A percentile compares a stretch with the other conserved stretches of the same genome.
Conservation (phyloP, 805 yeast genomes). For the Wickerhamomyces sydowiorum region DNA sequence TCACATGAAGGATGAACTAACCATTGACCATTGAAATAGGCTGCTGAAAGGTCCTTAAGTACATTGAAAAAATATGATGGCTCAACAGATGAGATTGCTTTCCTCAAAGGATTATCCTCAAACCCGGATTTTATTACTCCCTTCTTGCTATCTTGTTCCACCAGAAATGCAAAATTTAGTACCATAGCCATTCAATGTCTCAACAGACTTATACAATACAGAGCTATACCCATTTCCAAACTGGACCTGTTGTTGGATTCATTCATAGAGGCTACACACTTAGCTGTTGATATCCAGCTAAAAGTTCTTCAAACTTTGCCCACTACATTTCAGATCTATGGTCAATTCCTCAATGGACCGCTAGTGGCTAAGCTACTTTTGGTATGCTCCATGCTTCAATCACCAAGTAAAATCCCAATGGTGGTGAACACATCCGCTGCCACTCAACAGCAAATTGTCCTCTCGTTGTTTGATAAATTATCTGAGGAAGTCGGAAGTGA, state of each 20-base stretch:
- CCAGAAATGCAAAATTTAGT: slow-evolving; percentile 70
- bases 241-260: slow-evolving; percentile 58
- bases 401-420: slow-evolving; percentile 62
- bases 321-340: slow-evolving; percentile 59
- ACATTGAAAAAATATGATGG: slow-evolving; percentile 32
- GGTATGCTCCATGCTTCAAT: slow-evolving; percentile 69
- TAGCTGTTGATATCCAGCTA: slow-evolving; percentile 78
- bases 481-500: slow-evolving; percentile 30
- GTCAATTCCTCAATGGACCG: slow-evolving; percentile 46
- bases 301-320: slow-evolving; percentile 84
- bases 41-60: slow-evolving; percentile 45
- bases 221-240: slow-evolving; percentile 48
- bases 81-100: slow-evolving; percentile 22
- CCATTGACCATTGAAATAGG: slow-evolving; percentile 14
- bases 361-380: slow-evolving; percentile 52
- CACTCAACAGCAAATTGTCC: slow-evolving; percentile 79
- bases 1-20: too few species aligned
- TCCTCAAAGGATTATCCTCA: slow-evolving; percentile 31
- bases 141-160: slow-evolving; percentile 62
- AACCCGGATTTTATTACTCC: slow-evolving; percentile 60
- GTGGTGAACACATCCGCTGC: slow-evolving; percentile 91
- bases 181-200: slow-evolving; percentile 68
- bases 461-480: slow-evolving; percentile 70
- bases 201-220: slow-evolving; percentile 50
- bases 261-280: slow-evolving; percentile 64